Evolutionary conservation across 441 rosid genomes (phyloP).

Genomic region (Populus hybrid): DNA sequence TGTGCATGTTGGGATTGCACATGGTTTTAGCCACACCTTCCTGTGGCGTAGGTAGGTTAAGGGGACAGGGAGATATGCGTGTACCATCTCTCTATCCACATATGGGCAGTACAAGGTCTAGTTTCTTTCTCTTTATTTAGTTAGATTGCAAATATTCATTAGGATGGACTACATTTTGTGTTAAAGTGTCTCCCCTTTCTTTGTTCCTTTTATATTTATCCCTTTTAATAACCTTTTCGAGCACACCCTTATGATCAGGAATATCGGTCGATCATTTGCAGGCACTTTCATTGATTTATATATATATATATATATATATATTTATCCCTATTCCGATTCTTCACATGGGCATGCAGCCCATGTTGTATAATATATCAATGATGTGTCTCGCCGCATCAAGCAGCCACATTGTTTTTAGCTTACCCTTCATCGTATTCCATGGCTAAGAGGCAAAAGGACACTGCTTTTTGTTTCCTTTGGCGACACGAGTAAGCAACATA

Average conservation of each 20-base stretch:
- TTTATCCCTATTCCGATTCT: neutral
- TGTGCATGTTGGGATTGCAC: constrained; percentile 33
- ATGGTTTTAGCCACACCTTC: constrained; percentile 24
- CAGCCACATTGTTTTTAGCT: constrained; percentile 9
- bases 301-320: too few relatives aligned
- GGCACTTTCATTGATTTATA: neutral
- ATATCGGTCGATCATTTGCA: neutral
- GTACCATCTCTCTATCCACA: neutral
- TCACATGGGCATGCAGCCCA: constrained; percentile 20
- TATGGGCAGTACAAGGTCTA: too few relatives aligned
- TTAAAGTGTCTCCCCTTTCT: too few relatives aligned
- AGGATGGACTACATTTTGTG: too few relatives aligned
- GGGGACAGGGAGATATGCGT: neutral
- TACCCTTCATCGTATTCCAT: neutral
- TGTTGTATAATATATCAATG: neutral
- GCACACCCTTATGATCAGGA: neutral
- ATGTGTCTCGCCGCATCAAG: neutral
- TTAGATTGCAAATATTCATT: too few relatives aligned
- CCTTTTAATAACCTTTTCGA: neutral
- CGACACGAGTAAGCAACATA: too few relatives aligned
- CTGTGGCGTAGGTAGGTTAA: neutral
- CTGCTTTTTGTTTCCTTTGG: too few relatives aligned
- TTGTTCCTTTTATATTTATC: too few relatives aligned
- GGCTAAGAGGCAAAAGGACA: neutral
- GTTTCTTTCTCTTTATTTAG: too few relatives aligned